These are phyloP conservation scores for Rubroboletus pulcherrimus DNA, from an alignment of 768 basidiomycete species.

Conservation along the genomic window DNA sequence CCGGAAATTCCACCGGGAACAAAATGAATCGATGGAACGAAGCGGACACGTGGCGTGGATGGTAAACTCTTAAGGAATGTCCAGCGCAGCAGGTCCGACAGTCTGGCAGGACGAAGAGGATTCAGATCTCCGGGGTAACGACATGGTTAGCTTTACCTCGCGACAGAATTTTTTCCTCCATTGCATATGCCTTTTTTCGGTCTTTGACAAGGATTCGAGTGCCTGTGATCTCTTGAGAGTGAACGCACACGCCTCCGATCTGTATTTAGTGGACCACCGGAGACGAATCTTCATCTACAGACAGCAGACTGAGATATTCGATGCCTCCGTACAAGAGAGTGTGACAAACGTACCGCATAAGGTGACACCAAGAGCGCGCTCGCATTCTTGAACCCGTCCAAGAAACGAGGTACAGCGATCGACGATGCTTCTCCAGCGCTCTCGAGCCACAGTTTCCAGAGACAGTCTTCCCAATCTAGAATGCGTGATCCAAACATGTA, in stretches of 20 bases:
- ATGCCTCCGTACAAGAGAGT: not conserved
- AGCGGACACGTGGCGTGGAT: not conserved
- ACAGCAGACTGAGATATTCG: not conserved
- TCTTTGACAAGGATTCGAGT: slow-evolving; percentile 32
- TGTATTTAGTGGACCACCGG: slow-evolving; percentile 45
- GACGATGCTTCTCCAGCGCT: slow-evolving; percentile 40
- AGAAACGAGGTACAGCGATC: slow-evolving; percentile 11
- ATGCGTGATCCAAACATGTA: slow-evolving; percentile 42
- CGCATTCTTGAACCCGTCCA: slow-evolving; percentile 4
- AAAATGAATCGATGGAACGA: not conserved
- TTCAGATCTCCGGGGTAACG: not conserved
- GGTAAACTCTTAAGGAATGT: slow-evolving; percentile 10
- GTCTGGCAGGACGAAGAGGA: slow-evolving; percentile 9
- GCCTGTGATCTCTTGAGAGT: slow-evolving; percentile 38
- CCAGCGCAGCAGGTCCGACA: slow-evolving; percentile 13
- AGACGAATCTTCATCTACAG: slow-evolving; percentile 39
- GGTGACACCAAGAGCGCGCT: slow-evolving; percentile 13
- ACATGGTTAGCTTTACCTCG: slow-evolving; percentile 31
- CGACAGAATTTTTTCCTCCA: slow-evolving; percentile 59
- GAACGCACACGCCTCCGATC: slow-evolving; percentile 52
- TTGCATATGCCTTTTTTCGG: slow-evolving; percentile 41
- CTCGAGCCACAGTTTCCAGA: slow-evolving; percentile 63
- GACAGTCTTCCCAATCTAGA: slow-evolving; percentile 60
- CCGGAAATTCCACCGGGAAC: not conserved
- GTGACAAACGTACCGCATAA: slow-evolving; percentile 15